phyloP scores from a whole-genome alignment of 768 basidiomycete genomes.

The Tylopilus cervinicoccineus region DNA sequence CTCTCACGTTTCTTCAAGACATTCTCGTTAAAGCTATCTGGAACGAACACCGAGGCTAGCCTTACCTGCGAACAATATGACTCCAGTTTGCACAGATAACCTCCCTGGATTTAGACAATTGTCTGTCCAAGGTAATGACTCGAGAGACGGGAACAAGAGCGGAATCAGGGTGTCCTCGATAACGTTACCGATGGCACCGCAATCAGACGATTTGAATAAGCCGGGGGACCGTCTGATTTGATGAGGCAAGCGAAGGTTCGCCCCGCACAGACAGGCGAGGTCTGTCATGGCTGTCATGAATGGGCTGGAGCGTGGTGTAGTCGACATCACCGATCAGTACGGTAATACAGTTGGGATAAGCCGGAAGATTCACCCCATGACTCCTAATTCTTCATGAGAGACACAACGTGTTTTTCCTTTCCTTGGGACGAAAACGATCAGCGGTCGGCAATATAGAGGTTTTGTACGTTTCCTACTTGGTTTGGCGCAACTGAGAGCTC shows the following conservation, averaged over 20 bases:
- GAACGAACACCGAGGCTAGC: not conserved
- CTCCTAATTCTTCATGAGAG: not conserved
- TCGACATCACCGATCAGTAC: conserved; percentile 1
- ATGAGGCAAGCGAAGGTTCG: conserved; percentile 11
- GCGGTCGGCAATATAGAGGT: not conserved
- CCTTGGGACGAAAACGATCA: not conserved
- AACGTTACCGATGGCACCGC: conserved; percentile 12
- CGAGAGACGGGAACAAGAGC: conserved; percentile 22
- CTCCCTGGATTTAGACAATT: conserved; percentile 28
- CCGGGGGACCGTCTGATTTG: conserved; percentile 19
- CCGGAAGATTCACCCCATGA: not conserved
- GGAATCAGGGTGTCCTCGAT: conserved; percentile 12
- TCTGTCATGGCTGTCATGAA: conserved; percentile 9
- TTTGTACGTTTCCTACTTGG: not conserved
- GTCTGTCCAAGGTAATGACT: conserved; percentile 32
- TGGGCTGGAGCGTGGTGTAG: not conserved
- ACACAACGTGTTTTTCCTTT: conserved; percentile 13
- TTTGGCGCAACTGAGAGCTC: not conserved
- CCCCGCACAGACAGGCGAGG: conserved; percentile 2
- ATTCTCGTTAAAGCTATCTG: not conserved
- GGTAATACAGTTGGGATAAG: not conserved
- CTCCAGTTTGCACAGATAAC: conserved; percentile 33
- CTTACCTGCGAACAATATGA: conserved; percentile 41
- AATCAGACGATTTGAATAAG: conserved; percentile 13
- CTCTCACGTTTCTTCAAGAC: conserved; percentile 36